Percentiles rank a stretch among this genome's conserved stretches.
These are phyloP conservation scores for Yamadazyma jaroonii DNA, from an alignment of 1,139 yeast species.

Conservation along the genomic window DNA sequence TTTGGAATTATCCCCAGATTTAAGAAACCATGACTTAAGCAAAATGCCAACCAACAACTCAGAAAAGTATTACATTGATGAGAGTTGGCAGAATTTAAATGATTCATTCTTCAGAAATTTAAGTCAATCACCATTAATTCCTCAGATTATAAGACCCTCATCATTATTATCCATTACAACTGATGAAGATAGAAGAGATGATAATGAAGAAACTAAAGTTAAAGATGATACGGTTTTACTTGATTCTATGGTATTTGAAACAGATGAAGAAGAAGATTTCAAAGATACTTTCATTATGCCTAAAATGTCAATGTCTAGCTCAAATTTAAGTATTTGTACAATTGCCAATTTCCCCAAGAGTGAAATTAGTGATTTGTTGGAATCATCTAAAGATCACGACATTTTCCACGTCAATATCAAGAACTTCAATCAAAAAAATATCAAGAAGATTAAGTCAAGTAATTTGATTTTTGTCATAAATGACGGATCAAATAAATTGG, in stretches of 20 bases:
- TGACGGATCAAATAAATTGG: slow-evolving; percentile 35
- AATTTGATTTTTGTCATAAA: slow-evolving; percentile 37
- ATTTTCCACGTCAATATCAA: slow-evolving; percentile 14
- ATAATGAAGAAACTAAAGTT: slow-evolving; percentile 15
- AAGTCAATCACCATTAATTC: slow-evolving; percentile 12
- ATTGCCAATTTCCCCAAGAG: slow-evolving; percentile 1
- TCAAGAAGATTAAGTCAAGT: slow-evolving; percentile 17
- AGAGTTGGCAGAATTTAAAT: slow-evolving; percentile 23
- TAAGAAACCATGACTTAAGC: slow-evolving; percentile 7
- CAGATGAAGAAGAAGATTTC: slow-evolving; percentile 41
- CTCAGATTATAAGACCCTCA: slow-evolving; percentile 14
- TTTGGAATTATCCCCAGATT: slow-evolving; percentile 26
- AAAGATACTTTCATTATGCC: slow-evolving; percentile 42
- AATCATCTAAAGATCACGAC: slow-evolving; percentile 13
- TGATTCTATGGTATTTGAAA: slow-evolving; percentile 37
- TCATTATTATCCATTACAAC: slow-evolving; percentile 22
- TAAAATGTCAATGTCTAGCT: slow-evolving; percentile 13
- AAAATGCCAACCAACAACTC: slow-evolving; percentile 9
- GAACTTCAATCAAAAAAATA: slow-evolving; percentile 16
- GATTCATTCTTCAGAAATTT: slow-evolving; percentile 13
- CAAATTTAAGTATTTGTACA: slow-evolving; percentile 5
- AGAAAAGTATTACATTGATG: slow-evolving; percentile 8
- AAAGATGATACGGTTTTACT: not conserved
- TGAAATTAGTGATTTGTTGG: slow-evolving; percentile 23
- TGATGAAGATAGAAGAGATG: slow-evolving; percentile 18